These are phyloP conservation scores for Lenwebbia sp. DNA, from an alignment of 345 rosid genomes.

Conservation along the genomic window DNA sequence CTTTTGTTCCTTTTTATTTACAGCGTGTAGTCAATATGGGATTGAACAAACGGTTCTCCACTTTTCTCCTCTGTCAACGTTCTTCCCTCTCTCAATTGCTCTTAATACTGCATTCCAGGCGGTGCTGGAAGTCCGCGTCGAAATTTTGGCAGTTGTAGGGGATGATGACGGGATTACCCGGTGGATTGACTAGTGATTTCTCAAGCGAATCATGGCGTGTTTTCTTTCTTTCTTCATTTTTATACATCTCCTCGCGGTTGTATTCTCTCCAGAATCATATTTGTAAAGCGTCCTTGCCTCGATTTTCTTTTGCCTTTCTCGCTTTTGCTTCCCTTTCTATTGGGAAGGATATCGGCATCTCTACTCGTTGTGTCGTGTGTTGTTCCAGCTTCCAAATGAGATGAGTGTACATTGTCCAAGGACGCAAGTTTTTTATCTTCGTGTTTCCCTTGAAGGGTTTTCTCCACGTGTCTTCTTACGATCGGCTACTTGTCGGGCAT, in stretches of 20 bases:
- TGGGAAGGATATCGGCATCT: neutral
- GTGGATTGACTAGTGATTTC: slow-evolving; percentile 54
- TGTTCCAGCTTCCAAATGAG: neutral
- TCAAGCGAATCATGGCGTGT: neutral
- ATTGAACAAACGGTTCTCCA: neutral
- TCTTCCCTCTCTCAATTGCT: neutral
- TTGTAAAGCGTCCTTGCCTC: slow-evolving; percentile 18
- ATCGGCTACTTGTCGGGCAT: neutral
- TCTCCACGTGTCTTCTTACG: neutral
- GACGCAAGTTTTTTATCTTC: neutral
- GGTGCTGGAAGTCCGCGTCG: slow-evolving; percentile 61
- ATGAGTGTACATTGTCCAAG: neutral
- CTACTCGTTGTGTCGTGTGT: neutral
- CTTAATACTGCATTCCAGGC: slow-evolving; percentile 42
- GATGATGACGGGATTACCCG: slow-evolving; percentile 86
- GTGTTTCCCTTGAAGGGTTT: neutral
- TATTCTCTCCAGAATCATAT: neutral
- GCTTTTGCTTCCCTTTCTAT: neutral
- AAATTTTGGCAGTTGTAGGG: slow-evolving; percentile 71
- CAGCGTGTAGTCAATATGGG: neutral
- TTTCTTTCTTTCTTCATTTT: neutral
- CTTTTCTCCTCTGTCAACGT: neutral
- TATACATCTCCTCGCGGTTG: neutral
- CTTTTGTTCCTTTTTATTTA: neutral
- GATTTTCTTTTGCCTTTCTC: neutral